Conservation (phyloP, 495 filamentous ascomycete species). For the Pseudoneurospora amorphoporcata region DNA sequence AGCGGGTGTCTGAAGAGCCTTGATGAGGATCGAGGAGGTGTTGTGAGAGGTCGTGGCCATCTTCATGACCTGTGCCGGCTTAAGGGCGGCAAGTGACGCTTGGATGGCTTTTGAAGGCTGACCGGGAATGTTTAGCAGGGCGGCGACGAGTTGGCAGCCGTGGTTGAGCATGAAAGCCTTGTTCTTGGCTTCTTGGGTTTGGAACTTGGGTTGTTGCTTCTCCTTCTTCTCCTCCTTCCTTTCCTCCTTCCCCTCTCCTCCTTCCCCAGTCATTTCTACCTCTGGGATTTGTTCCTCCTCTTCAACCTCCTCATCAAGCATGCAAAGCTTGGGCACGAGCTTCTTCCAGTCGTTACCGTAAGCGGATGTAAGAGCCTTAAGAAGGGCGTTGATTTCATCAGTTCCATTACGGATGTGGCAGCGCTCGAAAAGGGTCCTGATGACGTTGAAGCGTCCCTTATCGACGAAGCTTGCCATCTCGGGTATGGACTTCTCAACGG, state of each 20-base stretch:
- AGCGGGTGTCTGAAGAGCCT: conserved; percentile 52
- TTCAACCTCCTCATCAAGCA: conserved; percentile 28
- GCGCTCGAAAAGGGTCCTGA: conserved; percentile 74
- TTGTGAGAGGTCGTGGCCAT: conserved; percentile 28
- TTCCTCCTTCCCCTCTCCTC: not conserved
- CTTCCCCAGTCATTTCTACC: not conserved
- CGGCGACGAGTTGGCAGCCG: conserved; percentile 31
- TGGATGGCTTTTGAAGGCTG: conserved; percentile 31
- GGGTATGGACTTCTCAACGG: conserved; percentile 55
- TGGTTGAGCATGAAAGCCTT: conserved; percentile 34
- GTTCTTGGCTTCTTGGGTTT: conserved; percentile 24
- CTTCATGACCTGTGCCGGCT: conserved; percentile 24
- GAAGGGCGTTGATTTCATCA: conserved; percentile 49
- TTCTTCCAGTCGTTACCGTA: conserved; percentile 46
- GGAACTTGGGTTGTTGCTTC: conserved; percentile 14
- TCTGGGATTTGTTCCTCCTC: conserved; percentile 18
- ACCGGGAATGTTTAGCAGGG: conserved; percentile 34
- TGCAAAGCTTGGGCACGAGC: conserved; percentile 48
- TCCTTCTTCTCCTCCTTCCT: not conserved
- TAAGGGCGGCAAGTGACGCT: conserved; percentile 28
- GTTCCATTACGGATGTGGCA: conserved; percentile 51
- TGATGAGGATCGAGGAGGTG: conserved; percentile 56
- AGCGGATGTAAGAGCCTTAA: conserved; percentile 47
- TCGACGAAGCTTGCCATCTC: conserved; percentile 60
- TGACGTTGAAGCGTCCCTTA: conserved; percentile 61